Conservation (phyloP, 2,329 filamentous ascomycete species). For the Venturia oleaginea region DNA sequence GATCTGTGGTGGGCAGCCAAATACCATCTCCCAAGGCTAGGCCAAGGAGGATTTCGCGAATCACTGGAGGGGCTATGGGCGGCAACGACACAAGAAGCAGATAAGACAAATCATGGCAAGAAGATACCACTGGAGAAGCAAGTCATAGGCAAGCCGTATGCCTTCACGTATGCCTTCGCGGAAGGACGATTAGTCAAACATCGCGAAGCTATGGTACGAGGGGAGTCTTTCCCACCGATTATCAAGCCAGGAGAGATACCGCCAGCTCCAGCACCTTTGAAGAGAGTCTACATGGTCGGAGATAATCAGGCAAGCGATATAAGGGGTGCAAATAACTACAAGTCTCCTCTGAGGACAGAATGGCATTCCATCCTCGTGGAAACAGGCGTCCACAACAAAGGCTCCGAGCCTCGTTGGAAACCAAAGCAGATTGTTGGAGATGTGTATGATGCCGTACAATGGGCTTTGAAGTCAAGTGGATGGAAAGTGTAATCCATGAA, state of each 20-base stretch:
- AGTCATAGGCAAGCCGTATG: conserved; percentile 75
- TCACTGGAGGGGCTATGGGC: conserved; percentile 74
- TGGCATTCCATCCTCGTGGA: conserved; percentile 72
- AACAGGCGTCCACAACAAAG: conserved; percentile 65
- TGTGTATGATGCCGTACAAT: conserved; percentile 67
- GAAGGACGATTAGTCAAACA: conserved; percentile 61
- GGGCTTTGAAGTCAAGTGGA: conserved; percentile 54
- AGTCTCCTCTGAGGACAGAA: conserved; percentile 55
- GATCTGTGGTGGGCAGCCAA: conserved; percentile 84
- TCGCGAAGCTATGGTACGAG: conserved; percentile 41
- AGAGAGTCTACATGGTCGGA: conserved; percentile 86
- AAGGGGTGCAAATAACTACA: conserved; percentile 69
- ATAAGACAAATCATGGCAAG: conserved; percentile 33
- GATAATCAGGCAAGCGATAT: conserved; percentile 72
- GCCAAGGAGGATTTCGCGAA: conserved; percentile 83
- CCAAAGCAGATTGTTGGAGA: conserved; percentile 62
- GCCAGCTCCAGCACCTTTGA: conserved; percentile 38
- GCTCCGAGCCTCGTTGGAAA: conserved; percentile 45
- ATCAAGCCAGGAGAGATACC: neutral
- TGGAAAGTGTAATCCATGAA: conserved; percentile 21
- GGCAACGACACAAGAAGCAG: conserved; percentile 45
- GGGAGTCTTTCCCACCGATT: conserved; percentile 17
- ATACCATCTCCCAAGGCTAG: conserved; percentile 77
- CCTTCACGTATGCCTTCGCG: conserved; percentile 72
- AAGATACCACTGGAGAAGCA: conserved; percentile 48